Base-by-base conservation (phyloP, 2,329 filamentous ascomycete genomes). In the Aspergillus nomiae region DNA sequence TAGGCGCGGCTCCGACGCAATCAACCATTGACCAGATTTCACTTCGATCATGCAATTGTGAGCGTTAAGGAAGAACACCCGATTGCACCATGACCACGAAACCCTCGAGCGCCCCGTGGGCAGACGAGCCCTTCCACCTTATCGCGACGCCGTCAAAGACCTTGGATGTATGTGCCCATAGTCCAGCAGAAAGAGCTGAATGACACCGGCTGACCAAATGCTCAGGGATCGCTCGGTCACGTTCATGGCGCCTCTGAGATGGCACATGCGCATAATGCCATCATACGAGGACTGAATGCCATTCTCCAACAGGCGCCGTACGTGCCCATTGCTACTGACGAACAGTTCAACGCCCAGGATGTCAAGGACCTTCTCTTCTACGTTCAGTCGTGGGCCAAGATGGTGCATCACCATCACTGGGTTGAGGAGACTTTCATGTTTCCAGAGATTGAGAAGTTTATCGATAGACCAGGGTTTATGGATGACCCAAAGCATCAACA, bases 1-100 rank as follows among this genome's bases (percentile, higher is more conserved):
- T 3, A 10, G 19, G 8, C 16, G 7, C 8, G 4, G 16, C 8
- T 41, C 16, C 8, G 16, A n/a, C 8, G 0, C 0, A 4, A 19
- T 4, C 7, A 41, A n/a, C 16, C 16, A 1, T 0, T 7, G 19
- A 4, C 0, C 38, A 41, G 19, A 10, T 0, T 10, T 41, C 8
- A 41, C 19, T 38, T 34, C 5, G 0, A 38, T 7, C 34, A 0
- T 38, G 12, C 0, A 12, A 38, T 38, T 38, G 34, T 38, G 14
- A 38, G 14, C 14, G 14, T n/a, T 7, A 41, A 19, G 36, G 7
- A 0, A 4, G 2, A 9, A 1, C 16, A 4, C 4, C 3, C 8
- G 16, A 10, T 41, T 7, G 19, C 0, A 41, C 38, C 19, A 41
- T 41, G 38, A 41, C 38, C n/a, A 41, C 38, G 2, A 41, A 41